Evolutionary conservation across 2,329 filamentous ascomycete species (phyloP).

Genomic region (Pyrenophora seminiperda): DNA sequence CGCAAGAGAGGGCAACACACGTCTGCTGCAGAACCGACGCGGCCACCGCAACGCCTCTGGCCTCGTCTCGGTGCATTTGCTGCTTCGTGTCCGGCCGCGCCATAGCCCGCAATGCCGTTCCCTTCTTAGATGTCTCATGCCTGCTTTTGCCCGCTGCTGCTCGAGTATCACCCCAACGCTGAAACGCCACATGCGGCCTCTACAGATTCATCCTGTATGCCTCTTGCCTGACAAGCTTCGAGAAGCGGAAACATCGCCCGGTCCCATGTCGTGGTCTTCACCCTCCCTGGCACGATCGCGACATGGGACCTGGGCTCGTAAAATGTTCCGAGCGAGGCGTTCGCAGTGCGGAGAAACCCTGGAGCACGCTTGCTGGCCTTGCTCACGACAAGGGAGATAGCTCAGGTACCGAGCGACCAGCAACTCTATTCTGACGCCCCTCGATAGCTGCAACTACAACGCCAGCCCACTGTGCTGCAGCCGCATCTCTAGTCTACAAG

Average conservation of each 20-base stretch:
- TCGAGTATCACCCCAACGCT: slow-evolving; percentile 18
- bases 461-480: slow-evolving; percentile 2
- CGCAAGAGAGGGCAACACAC: slow-evolving; percentile 14
- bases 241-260: slow-evolving; percentile 36
- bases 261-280: slow-evolving; percentile 27
- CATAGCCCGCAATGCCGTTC: slow-evolving; percentile 20
- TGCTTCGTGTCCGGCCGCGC: slow-evolving; percentile 15
- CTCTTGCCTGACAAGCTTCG: slow-evolving; percentile 30
- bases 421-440: slow-evolving; percentile 46
- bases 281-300: slow-evolving; percentile 42
- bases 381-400: slow-evolving; percentile 45
- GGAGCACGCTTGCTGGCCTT: slow-evolving; percentile 41
- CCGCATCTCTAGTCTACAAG: too few species aligned
- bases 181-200: slow-evolving; percentile 37
- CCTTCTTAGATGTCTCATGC: slow-evolving; percentile 29
- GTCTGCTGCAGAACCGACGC: slow-evolving; percentile 41
- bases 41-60: slow-evolving; percentile 7
- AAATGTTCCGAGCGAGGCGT: slow-evolving; percentile 47
- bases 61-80: slow-evolving; percentile 25
- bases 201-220: slow-evolving; percentile 8
- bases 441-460: slow-evolving; percentile 5
- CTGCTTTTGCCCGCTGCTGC: slow-evolving; percentile 20
- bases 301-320: slow-evolving; percentile 48
- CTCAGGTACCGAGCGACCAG: slow-evolving; percentile 43
- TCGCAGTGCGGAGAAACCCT: slow-evolving; percentile 48